phyloP scores from a whole-genome alignment of 192 early-diverging fungal genomes.

The Coemansia sp. region DNA sequence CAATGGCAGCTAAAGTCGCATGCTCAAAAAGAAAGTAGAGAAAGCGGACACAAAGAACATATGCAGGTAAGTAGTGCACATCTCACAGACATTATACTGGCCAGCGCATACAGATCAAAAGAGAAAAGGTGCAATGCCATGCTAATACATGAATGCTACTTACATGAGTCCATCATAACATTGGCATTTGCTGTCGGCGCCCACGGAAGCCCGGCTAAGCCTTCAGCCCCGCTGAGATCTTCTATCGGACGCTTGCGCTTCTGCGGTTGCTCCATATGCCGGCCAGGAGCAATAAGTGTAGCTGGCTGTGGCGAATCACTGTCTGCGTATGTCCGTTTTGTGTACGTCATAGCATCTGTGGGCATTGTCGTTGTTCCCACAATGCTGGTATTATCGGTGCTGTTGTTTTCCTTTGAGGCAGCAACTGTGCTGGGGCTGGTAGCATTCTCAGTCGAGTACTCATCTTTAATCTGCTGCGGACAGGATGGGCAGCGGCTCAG shows the following conservation, averaged over 20 bases:
- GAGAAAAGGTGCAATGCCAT: not conserved
- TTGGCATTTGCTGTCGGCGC: constrained; percentile 33
- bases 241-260: constrained; percentile 43
- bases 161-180: constrained; percentile 32
- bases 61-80: constrained; percentile 6
- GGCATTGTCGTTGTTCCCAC: not conserved
- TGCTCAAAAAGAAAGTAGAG: not conserved
- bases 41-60: not conserved
- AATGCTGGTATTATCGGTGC: not conserved
- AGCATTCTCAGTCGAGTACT: constrained; percentile 10
- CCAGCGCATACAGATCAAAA: not conserved
- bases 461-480: constrained; percentile 36
- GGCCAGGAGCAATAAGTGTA: not conserved
- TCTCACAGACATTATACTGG: not conserved
- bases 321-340: too few relatives aligned
- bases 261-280: constrained; percentile 8
- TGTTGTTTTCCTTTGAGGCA: too few relatives aligned
- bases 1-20: constrained; percentile 17
- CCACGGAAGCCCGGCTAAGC: constrained; percentile 41
- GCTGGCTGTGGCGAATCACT: too few relatives aligned
- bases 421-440: too few relatives aligned
- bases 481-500: constrained; percentile 42
- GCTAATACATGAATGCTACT: constrained; percentile 13
- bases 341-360: too few relatives aligned
- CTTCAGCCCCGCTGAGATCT: constrained; percentile 31